Percentiles rank a stretch among this genome's conserved stretches.
Evolutionary conservation across 306 rosid genomes (phyloP).

Genomic region (Urtica urens): DNA sequence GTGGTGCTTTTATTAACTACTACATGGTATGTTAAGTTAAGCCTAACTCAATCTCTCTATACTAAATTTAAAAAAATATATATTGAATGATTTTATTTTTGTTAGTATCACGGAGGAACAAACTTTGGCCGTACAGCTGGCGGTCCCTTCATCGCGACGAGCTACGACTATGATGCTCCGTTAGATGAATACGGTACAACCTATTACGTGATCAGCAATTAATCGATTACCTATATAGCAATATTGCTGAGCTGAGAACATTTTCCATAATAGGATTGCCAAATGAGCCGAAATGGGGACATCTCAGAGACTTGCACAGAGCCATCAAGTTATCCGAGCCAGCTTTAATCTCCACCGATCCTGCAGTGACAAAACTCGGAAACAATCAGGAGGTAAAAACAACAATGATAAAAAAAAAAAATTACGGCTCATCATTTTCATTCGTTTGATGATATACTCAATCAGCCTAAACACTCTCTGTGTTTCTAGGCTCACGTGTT

Average conservation of each 20-base stretch:
- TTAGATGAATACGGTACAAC: conserved; percentile 79
- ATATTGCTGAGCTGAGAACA: conserved; percentile 7
- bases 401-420: background rate
- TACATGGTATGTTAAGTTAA: conserved; percentile 55
- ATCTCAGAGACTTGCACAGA: conserved; percentile 69
- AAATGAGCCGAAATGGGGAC: conserved; percentile 92
- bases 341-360: conserved; percentile 57
- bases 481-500: conserved; percentile 56
- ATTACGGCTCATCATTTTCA: too few relatives aligned
- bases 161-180: conserved; percentile 93
- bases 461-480: conserved; percentile 6
- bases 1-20: conserved; percentile 80
- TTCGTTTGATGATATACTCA: conserved; percentile 2
- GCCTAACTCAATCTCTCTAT: background rate
- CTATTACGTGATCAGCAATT: background rate
- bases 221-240: too few relatives aligned
- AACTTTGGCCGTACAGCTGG: conserved; percentile 83
- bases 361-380: conserved; percentile 57
- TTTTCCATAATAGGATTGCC: conserved; percentile 39
- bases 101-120: conserved; percentile 97
- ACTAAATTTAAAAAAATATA: background rate
- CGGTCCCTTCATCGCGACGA: conserved; percentile 83
- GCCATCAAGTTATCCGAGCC: conserved; percentile 72
- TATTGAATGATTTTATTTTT: background rate
- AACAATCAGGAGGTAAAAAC: conserved; percentile 57